Percentiles rank a stretch among this genome's conserved stretches.
Evolutionary conservation across 306 rosid genomes (phyloP).

Genomic region (Quercus alba): DNA sequence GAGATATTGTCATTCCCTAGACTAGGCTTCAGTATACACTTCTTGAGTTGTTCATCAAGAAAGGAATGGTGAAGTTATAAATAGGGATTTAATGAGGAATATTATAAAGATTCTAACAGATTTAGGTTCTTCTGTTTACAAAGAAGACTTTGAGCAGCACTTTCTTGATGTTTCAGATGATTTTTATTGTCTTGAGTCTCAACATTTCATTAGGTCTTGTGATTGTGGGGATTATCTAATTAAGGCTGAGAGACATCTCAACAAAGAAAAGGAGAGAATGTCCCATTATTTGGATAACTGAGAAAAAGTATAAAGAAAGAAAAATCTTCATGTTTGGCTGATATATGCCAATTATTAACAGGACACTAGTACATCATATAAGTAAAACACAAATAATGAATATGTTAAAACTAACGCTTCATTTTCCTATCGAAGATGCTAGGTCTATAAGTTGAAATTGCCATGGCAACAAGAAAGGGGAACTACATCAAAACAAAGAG

Average conservation of each 20-base stretch:
- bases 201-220: conserved; percentile 45
- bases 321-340: no score
- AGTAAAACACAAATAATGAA: no score
- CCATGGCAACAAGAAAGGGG: no score
- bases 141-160: conserved; percentile 44
- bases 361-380: no score
- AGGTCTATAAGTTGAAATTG: no score
- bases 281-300: conserved; percentile 42
- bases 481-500: no score
- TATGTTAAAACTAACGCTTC: no score
- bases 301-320: no score
- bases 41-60: conserved; percentile 42
- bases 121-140: conserved; percentile 45
- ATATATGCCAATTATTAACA: no score
- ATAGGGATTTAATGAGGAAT: conserved; percentile 54
- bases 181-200: conserved; percentile 46
- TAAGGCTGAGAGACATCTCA: conserved; percentile 46
- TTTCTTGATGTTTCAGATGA: conserved; percentile 39
- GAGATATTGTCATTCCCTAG: conserved; percentile 47
- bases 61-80: conserved; percentile 50
- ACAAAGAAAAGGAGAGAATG: conserved; percentile 50
- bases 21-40: conserved; percentile 45
- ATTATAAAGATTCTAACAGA: conserved; percentile 41
- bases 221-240: conserved; percentile 47
- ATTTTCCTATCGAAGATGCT: no score